Conservation (phyloP, 768 basidiomycete species). For the Multifurca ochricompacta region DNA sequence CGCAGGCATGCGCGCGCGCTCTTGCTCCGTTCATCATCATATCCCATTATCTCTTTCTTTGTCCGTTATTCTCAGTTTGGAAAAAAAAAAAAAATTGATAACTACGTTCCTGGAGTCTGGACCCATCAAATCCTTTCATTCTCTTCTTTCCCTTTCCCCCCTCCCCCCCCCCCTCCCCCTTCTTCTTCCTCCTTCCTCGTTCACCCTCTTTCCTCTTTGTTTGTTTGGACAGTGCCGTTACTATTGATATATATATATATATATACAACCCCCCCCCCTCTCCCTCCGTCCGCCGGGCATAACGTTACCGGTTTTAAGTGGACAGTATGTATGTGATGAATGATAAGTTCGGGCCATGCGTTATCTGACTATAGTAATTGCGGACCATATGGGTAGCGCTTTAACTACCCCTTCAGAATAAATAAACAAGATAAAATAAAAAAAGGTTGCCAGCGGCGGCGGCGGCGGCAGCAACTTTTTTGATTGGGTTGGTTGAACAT, state of each 20-base stretch:
- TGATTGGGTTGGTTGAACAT: background rate
- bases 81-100: background rate
- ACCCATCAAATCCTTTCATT: background rate
- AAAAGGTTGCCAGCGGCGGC: background rate
- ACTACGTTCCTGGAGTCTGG: background rate
- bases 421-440: too few species aligned
- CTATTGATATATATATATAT: background rate
- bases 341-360: background rate
- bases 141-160: background rate
- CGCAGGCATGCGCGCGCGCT: background rate
- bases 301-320: background rate
- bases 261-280: background rate
- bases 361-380: background rate
- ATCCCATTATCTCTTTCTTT: too few species aligned
- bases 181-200: background rate
- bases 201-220: too few species aligned
- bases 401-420: background rate
- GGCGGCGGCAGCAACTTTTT: background rate
- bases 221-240: background rate
- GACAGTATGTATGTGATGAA: background rate
- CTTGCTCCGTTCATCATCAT: too few species aligned
- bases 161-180: background rate
- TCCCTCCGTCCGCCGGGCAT: background rate
- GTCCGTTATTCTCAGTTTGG: slow-evolving; percentile 1
- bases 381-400: slow-evolving; percentile 4